Percentiles rank a stretch among this genome's conserved stretches.
Evolutionary conservation across 257 asterid species (phyloP).

Genomic region (Nicotiana otophora): DNA sequence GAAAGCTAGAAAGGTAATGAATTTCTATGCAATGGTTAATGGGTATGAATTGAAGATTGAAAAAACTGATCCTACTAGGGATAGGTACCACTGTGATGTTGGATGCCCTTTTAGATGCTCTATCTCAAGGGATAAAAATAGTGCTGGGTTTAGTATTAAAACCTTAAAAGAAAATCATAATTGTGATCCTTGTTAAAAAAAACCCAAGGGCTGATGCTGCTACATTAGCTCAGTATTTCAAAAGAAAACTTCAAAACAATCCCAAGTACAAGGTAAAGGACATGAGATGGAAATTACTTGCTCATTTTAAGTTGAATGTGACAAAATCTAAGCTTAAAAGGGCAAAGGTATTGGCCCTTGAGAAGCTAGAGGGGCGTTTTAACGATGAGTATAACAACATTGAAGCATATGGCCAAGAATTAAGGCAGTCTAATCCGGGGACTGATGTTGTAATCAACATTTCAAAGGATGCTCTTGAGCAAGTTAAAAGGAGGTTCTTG

Average conservation of each 20-base stretch:
- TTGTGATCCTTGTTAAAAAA: too few relatives aligned
- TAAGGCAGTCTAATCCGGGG: neutral
- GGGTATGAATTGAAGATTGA: too few relatives aligned
- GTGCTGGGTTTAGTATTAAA: too few relatives aligned
- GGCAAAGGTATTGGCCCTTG: neutral
- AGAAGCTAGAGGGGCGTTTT: neutral
- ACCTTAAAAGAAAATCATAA: too few relatives aligned
- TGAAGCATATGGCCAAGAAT: neutral
- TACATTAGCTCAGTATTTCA: neutral
- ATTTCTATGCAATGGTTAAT: too few relatives aligned
- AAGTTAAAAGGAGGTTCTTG: neutral
- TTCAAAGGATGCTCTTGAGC: neutral
- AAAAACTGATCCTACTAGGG: too few relatives aligned
- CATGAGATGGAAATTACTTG: neutral
- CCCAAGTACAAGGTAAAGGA: neutral
- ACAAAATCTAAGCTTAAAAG: neutral
- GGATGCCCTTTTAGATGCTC: neutral
- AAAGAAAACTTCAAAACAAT: neutral
- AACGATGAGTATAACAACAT: neutral
- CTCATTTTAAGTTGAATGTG: neutral
- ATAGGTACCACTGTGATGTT: neutral
- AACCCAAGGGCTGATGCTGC: neutral
- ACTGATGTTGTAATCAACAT: too few relatives aligned
- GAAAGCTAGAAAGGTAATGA: too few relatives aligned
- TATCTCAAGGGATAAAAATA: neutral